Percentiles rank a stretch among this genome's conserved stretches.
These are phyloP conservation scores for Fusarium cyanostomum DNA, from an alignment of 2,329 filamentous ascomycete genomes.

Conservation along the genomic window DNA sequence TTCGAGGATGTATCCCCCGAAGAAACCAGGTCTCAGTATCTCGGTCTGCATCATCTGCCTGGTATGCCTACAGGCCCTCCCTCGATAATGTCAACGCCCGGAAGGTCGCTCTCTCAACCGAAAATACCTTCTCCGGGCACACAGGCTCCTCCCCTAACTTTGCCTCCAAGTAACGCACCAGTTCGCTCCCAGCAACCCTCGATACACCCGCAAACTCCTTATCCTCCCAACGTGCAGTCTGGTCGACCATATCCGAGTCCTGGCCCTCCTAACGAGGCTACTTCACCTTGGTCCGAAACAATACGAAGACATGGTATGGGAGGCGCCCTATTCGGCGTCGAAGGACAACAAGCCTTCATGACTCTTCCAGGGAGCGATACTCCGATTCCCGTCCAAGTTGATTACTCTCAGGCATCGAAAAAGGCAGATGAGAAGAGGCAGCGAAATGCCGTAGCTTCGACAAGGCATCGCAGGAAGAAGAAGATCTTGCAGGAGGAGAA, in stretches of 20 bases:
- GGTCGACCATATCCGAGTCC: constrained; percentile 37
- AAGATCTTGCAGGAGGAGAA: constrained; percentile 85
- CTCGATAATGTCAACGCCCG: constrained; percentile 38
- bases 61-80: constrained; percentile 37
- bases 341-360: constrained; percentile 53
- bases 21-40: constrained; percentile 40
- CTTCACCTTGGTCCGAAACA: constrained; percentile 47
- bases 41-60: constrained; percentile 39
- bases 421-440: constrained; percentile 86
- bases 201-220: constrained; percentile 31
- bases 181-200: constrained; percentile 28
- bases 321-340: constrained; percentile 40
- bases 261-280: constrained; percentile 34
- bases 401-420: constrained; percentile 82
- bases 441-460: constrained; percentile 86
- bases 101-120: constrained; percentile 51
- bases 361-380: constrained; percentile 50
- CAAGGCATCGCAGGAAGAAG: constrained; percentile 80
- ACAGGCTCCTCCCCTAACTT: constrained; percentile 38
- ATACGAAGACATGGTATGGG: constrained; percentile 45
- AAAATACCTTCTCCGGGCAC: constrained; percentile 38
- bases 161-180: constrained; percentile 33
- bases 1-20: constrained; percentile 44
- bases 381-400: constrained; percentile 71
- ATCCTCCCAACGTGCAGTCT: constrained; percentile 33